Evolutionary conservation across 2,329 filamentous ascomycete species (phyloP), one percentile per base, ranked within the genome.

Genomic region (Hymenoscyphus linearis): DNA sequence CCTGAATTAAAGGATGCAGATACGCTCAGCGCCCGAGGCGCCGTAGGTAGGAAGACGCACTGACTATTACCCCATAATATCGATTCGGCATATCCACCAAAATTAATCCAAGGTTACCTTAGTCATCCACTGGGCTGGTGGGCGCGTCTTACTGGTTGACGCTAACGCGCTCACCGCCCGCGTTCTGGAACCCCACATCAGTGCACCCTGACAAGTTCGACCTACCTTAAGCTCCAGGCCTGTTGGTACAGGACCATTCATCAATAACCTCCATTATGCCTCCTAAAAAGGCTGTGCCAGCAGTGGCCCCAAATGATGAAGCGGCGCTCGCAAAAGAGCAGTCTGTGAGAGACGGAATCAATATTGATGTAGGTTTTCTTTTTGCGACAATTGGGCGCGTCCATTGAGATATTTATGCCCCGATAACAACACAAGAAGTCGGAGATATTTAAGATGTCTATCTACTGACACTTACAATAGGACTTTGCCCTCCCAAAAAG

Each of bases 401-500:
- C 22, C 6, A 2, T 47, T 22, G n/a, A 18, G 35, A 54, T 36
- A 27, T 18, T 12, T 18, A 27, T 14, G 35, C 4, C 25, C 22
- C 50, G 25, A 52, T 52, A 40, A 35, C 6, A 7, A 7, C 4
- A 26, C 35, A 25, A 22, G 27, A 12, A 22, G 54, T 22, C 9
- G 22, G 18, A 10, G 14, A 18, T 36, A n/a, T n/a, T 36, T n/a
- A 50, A 31, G 4, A 52, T 14, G 25, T 14, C 16, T 14, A 31
- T 14, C 16, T 14, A 31, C 18, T 52, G 12, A 52, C 25, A 16
- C 4, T 52, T 26, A 12, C 37, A 0, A 54, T 59, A 90, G 86
- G 90, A 93, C 71, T 82, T 93, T 60, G 86, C 81, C 64, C 80
- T 95, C 14, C 90, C 90, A 35, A 91, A 90, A 71, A 91, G 89